Evolutionary conservation across 2,329 filamentous ascomycete species (phyloP).

Genomic region (Nothopassalora personata): DNA sequence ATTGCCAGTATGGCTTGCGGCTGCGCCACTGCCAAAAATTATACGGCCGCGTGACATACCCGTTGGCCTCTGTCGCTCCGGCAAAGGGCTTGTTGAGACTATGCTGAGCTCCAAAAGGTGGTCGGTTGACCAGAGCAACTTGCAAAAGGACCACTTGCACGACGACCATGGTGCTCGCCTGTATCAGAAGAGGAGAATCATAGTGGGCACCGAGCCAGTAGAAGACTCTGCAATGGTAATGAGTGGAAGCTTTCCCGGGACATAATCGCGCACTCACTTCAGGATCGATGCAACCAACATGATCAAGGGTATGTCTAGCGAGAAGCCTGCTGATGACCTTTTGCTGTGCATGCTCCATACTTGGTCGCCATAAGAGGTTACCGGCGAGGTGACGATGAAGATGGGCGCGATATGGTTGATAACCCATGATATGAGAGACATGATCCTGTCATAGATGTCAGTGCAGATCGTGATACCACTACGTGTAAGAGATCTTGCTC

Average conservation of each 20-base stretch:
- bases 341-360: conserved; percentile 59
- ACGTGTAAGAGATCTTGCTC: conserved; percentile 12
- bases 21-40: conserved; percentile 80
- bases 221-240: conserved; percentile 54
- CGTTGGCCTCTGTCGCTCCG: conserved; percentile 42
- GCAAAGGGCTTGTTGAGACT: conserved; percentile 55
- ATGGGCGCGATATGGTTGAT: conserved; percentile 35
- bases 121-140: conserved; percentile 55
- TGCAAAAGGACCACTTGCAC: conserved; percentile 56
- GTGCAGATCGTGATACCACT: neutral
- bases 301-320: conserved; percentile 61
- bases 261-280: conserved; percentile 42
- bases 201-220: conserved; percentile 62
- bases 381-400: conserved; percentile 54
- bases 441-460: conserved; percentile 22
- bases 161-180: conserved; percentile 56
- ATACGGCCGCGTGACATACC: conserved; percentile 55
- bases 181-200: conserved; percentile 53
- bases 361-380: conserved; percentile 63
- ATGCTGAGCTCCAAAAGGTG: conserved; percentile 33
- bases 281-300: conserved; percentile 61
- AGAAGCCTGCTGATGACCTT: conserved; percentile 58
- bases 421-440: conserved; percentile 31
- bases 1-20: conserved; percentile 73
- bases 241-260: conserved; percentile 34